phyloP scores from a whole-genome alignment of 257 asterid genomes.

The Solanum pinnatisectum region DNA sequence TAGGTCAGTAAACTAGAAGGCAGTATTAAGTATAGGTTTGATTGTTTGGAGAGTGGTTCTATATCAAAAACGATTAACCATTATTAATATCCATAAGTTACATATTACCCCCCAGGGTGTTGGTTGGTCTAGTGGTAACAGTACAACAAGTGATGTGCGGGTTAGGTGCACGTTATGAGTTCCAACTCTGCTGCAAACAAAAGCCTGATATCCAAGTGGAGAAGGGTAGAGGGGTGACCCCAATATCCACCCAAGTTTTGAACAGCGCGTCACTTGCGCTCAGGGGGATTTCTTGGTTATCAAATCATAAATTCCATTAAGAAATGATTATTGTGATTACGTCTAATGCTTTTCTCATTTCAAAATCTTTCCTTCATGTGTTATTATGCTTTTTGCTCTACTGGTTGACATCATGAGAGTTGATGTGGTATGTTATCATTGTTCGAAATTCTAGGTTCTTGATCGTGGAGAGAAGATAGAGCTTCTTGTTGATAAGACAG shows the following conservation, averaged over 20 bases:
- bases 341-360: not conserved
- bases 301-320: not conserved
- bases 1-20: not conserved
- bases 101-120: not conserved
- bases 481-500: slow-evolving; percentile 86
- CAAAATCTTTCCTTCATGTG: not conserved
- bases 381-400: not conserved
- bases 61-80: not conserved
- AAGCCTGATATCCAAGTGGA: not conserved
- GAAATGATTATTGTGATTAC: not conserved
- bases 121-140: not conserved
- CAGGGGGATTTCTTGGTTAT: not conserved
- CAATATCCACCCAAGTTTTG: not conserved
- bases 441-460: slow-evolving; percentile 48
- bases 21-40: not conserved
- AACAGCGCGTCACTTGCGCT: not conserved
- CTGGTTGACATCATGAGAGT: not conserved
- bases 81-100: not conserved
- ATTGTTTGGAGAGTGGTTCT: not conserved
- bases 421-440: not conserved
- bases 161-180: not conserved
- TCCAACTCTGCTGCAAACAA: not conserved
- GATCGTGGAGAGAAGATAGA: slow-evolving; percentile 95
- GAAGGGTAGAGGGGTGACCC: not conserved
- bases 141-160: not conserved